These are phyloP conservation scores for Maudiozyma pseudohumilis DNA, from an alignment of 805 yeast species.

Conservation along the genomic window DNA sequence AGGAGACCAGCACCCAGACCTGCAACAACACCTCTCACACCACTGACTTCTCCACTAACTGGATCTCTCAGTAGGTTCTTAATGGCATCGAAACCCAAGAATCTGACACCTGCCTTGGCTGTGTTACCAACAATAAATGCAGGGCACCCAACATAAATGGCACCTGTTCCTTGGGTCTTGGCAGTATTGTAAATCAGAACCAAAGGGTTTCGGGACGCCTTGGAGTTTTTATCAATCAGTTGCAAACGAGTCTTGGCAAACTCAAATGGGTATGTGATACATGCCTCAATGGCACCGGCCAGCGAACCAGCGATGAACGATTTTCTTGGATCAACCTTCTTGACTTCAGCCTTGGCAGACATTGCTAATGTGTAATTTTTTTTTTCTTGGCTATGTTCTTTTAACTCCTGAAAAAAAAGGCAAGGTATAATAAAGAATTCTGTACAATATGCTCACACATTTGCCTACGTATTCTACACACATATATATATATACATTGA, in stretches of 20 bases:
- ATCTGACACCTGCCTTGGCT: constrained; percentile 90
- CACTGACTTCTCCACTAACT: constrained; percentile 71
- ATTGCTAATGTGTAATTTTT: too few species aligned
- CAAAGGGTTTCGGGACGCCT: constrained; percentile 72
- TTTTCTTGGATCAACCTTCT: constrained; percentile 52
- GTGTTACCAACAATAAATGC: constrained; percentile 95
- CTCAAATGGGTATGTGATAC: constrained; percentile 89
- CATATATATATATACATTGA: too few species aligned
- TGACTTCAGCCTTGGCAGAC: constrained; percentile 5
- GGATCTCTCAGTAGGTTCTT: constrained; percentile 68
- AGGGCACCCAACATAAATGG: constrained; percentile 91
- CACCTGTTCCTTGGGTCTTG: constrained; percentile 62
- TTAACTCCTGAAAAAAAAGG: too few species aligned
- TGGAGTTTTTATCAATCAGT: constrained; percentile 55
- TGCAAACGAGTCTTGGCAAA: constrained; percentile 93
- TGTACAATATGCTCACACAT: too few species aligned
- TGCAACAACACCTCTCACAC: constrained; percentile 86
- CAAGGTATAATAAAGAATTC: too few species aligned
- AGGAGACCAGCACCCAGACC: constrained; percentile 96
- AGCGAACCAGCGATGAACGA: constrained; percentile 92
- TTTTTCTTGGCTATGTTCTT: too few species aligned
- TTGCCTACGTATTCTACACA: too few species aligned
- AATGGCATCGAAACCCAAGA: constrained; percentile 84
- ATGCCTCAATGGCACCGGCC: constrained; percentile 95
- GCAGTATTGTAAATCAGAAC: constrained; percentile 68